These are phyloP conservation scores for Diospyros lotus DNA, from an alignment of 148 eudicot genomes.

Conservation along the genomic window DNA sequence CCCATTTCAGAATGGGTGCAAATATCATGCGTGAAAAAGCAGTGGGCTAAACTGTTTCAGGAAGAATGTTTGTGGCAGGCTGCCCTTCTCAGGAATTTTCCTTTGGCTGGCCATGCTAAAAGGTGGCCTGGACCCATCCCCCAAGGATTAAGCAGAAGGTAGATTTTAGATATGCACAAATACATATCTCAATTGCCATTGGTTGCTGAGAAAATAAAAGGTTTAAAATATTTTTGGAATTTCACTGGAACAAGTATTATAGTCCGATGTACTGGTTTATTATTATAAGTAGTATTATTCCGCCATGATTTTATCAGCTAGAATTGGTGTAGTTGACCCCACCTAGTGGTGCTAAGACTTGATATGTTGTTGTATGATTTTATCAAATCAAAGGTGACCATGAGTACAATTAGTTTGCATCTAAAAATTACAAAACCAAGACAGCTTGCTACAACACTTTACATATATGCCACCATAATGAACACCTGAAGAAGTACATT, in stretches of 20 bases:
- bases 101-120: slow-evolving; percentile 39
- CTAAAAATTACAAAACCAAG: not conserved
- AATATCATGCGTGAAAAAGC: slow-evolving; percentile 57
- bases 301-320: too few relatives aligned
- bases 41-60: slow-evolving; percentile 58
- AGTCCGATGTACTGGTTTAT: not conserved
- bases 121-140: slow-evolving; percentile 91
- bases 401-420: not conserved
- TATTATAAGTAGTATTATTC: too few relatives aligned
- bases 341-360: too few relatives aligned
- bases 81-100: slow-evolving; percentile 55
- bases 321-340: too few relatives aligned
- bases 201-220: not conserved
- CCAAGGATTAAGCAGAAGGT: slow-evolving; percentile 70
- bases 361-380: not conserved
- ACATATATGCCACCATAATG: too few relatives aligned
- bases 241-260: not conserved
- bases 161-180: not conserved
- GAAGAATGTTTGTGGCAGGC: slow-evolving; percentile 65
- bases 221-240: not conserved
- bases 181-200: not conserved
- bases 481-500: too few relatives aligned
- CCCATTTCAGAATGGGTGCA: slow-evolving; percentile 60
- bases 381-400: not conserved
- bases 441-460: too few relatives aligned